These are phyloP conservation scores for Starmerella ratchasimensis DNA, from an alignment of 805 yeast genomes.

Conservation along the genomic window DNA sequence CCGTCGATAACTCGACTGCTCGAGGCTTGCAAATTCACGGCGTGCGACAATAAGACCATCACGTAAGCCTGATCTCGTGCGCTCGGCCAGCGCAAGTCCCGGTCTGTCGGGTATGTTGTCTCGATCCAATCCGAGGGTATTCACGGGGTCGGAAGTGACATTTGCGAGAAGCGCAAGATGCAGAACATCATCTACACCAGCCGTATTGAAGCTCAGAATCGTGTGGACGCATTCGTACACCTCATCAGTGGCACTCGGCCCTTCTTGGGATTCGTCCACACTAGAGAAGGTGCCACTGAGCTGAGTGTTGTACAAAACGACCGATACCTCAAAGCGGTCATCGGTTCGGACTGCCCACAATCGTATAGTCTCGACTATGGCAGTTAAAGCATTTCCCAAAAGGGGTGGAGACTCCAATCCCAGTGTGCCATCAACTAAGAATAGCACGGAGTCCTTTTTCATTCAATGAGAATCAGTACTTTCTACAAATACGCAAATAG, in stretches of 20 bases:
- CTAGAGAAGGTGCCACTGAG: background rate
- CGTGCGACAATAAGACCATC: background rate
- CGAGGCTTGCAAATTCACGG: background rate
- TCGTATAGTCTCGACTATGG: conserved; percentile 1
- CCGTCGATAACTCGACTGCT: background rate
- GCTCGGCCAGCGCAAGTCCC: too few species aligned
- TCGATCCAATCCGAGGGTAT: too few species aligned
- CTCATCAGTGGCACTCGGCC: too few species aligned
- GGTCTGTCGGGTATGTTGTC: too few species aligned
- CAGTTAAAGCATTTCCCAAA: background rate
- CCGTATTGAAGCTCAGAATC: background rate
- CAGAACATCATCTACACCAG: background rate
- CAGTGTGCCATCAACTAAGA: conserved; percentile 2
- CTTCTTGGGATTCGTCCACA: background rate
- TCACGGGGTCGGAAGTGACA: too few species aligned
- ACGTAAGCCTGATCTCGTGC: background rate
- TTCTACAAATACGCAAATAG: too few species aligned
- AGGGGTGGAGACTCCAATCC: background rate
- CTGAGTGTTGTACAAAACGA: background rate
- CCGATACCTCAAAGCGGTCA: conserved; percentile 3
- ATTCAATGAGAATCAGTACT: too few species aligned
- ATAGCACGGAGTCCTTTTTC: conserved; percentile 5
- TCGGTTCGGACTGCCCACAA: background rate
- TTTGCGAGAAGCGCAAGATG: too few species aligned
- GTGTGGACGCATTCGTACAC: background rate